Percentiles rank a stretch among this genome's conserved stretches.
phyloP scores from a whole-genome alignment of 768 basidiomycete genomes.

The Kwoniella dejecticola region DNA sequence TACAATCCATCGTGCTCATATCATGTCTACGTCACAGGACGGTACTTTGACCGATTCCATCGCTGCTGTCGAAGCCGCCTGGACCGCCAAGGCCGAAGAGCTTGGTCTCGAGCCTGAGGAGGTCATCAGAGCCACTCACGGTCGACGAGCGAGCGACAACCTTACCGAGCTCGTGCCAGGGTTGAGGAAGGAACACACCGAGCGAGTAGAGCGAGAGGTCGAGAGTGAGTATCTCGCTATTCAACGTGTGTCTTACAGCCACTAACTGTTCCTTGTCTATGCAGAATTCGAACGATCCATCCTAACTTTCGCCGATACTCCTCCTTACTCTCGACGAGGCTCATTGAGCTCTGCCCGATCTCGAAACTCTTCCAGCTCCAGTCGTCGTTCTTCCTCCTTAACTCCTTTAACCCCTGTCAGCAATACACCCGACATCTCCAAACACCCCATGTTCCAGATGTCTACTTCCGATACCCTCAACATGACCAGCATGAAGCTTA shows the following conservation, averaged over 20 bases:
- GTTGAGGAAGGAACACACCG: constrained; percentile 36
- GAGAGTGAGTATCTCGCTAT: constrained; percentile 28
- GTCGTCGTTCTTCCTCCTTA: constrained; percentile 26
- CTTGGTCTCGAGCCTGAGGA: constrained; percentile 68
- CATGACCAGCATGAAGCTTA: constrained; percentile 21
- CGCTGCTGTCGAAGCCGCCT: constrained; percentile 72
- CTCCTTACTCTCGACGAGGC: constrained; percentile 32
- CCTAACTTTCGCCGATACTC: constrained; percentile 41
- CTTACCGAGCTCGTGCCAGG: constrained; percentile 58
- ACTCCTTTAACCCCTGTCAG: constrained; percentile 29
- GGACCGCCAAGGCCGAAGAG: constrained; percentile 71
- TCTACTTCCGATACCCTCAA: constrained; percentile 12
- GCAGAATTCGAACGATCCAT: constrained; percentile 40
- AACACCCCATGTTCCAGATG: constrained; percentile 13
- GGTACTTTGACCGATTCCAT: constrained; percentile 72
- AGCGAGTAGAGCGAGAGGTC: constrained; percentile 35
- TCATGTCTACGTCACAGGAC: constrained; percentile 23
- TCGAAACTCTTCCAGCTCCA: constrained; percentile 10
- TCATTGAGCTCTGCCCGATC: constrained; percentile 22
- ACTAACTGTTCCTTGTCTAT: not conserved
- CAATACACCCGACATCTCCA: constrained; percentile 12
- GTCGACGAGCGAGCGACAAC: constrained; percentile 76
- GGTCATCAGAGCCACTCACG: constrained; percentile 75
- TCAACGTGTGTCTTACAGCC: not conserved
- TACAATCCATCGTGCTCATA: not conserved